phyloP scores from a whole-genome alignment of 2,329 filamentous ascomycete genomes.

The Epichloe glyceriae region DNA sequence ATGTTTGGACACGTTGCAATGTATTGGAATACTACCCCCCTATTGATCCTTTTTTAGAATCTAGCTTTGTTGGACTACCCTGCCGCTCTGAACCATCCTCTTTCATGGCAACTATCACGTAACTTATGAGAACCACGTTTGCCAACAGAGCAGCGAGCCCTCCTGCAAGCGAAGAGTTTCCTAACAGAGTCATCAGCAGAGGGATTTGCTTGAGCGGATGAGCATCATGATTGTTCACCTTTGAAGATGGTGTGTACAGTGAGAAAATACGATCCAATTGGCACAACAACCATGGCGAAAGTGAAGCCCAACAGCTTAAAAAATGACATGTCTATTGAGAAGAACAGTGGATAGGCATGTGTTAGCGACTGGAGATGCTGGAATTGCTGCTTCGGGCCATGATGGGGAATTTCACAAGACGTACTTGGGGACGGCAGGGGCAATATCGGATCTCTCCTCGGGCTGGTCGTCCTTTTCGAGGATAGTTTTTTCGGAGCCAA shows the following conservation, averaged over 20 bases:
- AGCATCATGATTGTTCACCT: slow-evolving; percentile 36
- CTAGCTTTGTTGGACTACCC: slow-evolving; percentile 29
- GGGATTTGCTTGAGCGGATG: background rate
- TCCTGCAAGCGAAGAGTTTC: slow-evolving; percentile 79
- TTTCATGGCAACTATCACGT: slow-evolving; percentile 80
- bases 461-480: slow-evolving; percentile 45
- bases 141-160: slow-evolving; percentile 77
- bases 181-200: slow-evolving; percentile 28
- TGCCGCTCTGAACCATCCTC: slow-evolving; percentile 52
- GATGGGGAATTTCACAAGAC: background rate
- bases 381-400: background rate
- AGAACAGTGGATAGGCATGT: background rate
- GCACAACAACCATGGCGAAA: slow-evolving; percentile 75
- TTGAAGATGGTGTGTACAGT: slow-evolving; percentile 64
- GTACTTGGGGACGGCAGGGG: slow-evolving; percentile 73
- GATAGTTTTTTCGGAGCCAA: slow-evolving; percentile 51
- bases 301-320: slow-evolving; percentile 86
- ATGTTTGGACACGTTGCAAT: background rate
- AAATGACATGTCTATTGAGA: slow-evolving; percentile 59
- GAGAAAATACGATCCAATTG: slow-evolving; percentile 80
- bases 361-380: background rate
- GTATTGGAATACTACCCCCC: background rate
- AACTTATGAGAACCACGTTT: slow-evolving; percentile 82
- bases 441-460: slow-evolving; percentile 53
- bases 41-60: slow-evolving; percentile 40